These are phyloP conservation scores for Oemleria cerasiformis DNA, from an alignment of 306 rosid genomes.

Conservation along the genomic window DNA sequence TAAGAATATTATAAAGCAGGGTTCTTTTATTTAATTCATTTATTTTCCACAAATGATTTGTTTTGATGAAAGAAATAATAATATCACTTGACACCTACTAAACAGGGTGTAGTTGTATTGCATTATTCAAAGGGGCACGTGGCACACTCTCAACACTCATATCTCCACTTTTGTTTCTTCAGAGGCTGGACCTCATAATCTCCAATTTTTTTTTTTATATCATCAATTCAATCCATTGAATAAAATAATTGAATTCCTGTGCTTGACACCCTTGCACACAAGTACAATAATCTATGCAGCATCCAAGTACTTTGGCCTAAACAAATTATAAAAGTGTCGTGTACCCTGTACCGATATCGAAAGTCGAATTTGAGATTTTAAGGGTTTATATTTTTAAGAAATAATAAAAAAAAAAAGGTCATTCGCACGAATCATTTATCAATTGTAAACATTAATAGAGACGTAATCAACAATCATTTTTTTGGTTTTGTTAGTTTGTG, in stretches of 20 bases:
- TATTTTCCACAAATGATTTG: background rate
- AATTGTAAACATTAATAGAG: background rate
- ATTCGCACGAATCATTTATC: too few relatives aligned
- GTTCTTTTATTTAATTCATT: too few relatives aligned
- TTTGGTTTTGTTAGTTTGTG: background rate
- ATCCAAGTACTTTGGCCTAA: too few relatives aligned
- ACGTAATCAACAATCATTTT: background rate
- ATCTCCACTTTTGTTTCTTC: background rate
- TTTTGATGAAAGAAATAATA: background rate
- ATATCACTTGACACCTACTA: background rate
- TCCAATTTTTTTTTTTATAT: background rate
- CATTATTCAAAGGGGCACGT: background rate
- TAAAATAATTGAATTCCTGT: background rate
- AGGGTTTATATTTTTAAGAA: too few relatives aligned
- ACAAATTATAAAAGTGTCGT: too few relatives aligned
- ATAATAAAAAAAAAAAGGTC: too few relatives aligned
- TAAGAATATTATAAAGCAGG: background rate
- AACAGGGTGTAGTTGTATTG: background rate
- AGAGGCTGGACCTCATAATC: background rate
- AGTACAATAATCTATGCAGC: background rate
- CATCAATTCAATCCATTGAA: background rate
- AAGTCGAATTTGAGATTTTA: too few relatives aligned
- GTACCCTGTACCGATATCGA: too few relatives aligned
- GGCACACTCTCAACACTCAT: background rate
- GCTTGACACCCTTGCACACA: background rate